A percentile compares a stretch with the other conserved stretches of the same genome.
Evolutionary conservation across 345 rosid genomes (phyloP).

Genomic region (Eucalyptus cloeziana): DNA sequence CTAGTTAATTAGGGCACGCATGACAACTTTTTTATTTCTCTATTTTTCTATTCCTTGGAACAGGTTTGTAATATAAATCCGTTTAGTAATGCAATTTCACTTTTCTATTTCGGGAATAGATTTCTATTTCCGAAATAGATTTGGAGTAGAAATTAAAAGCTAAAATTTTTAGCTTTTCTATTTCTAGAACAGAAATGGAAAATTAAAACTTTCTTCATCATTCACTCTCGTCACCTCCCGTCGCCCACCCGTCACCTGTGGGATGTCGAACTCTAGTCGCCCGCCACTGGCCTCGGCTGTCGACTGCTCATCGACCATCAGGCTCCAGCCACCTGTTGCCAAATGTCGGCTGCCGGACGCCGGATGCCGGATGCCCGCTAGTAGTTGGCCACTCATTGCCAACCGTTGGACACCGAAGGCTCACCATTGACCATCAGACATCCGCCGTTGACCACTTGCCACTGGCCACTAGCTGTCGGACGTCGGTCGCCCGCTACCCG

Average conservation of each 20-base stretch:
- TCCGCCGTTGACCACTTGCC: accelerated
- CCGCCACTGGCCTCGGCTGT: accelerated
- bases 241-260: accelerated
- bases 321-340: no score
- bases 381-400: no score
- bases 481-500: accelerated
- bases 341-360: no score
- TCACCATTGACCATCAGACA: accelerated
- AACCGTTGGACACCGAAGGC: accelerated
- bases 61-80: accelerated
- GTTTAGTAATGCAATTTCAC: no score
- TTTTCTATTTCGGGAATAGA: accelerated
- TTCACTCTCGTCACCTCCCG: no score
- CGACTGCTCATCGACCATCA: accelerated
- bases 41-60: accelerated
- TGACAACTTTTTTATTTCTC: no score
- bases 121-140: no score
- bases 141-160: no score
- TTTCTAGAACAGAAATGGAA: no score
- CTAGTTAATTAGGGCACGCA: no score
- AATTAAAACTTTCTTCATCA: no score
- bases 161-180: no score
- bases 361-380: accelerated
- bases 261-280: accelerated
- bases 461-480: accelerated